These are phyloP conservation scores for Cyclotella distinguenda DNA, from an alignment of 108 stramenopile species.

Conservation along the genomic window DNA sequence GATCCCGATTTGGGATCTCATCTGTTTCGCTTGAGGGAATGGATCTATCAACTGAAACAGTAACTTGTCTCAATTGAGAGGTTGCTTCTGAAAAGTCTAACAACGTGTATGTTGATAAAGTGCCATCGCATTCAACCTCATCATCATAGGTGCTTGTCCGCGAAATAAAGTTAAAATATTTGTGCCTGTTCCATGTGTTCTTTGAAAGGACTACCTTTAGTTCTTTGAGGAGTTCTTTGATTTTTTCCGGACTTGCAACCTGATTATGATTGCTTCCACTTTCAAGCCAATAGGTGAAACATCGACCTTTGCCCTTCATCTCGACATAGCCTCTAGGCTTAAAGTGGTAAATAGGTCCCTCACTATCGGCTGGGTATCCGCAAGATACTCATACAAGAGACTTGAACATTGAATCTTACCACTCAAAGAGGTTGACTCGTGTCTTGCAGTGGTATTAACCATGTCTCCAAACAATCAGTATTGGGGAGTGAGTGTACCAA, in stretches of 20 bases:
- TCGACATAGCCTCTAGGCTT: slow-evolving; percentile 44
- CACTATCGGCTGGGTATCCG: slow-evolving; percentile 6
- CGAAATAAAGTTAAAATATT: slow-evolving; percentile 7
- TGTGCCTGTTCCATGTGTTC: slow-evolving; percentile 25
- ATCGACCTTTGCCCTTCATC: slow-evolving; percentile 50
- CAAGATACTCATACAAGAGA: slow-evolving; percentile 10
- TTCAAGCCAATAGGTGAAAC: slow-evolving; percentile 44
- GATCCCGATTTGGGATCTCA: too few species aligned
- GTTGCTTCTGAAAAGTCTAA: too few species aligned
- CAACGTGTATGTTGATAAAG: too few species aligned
- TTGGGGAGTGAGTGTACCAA: slow-evolving; percentile 45
- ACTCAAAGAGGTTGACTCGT: slow-evolving; percentile 18
- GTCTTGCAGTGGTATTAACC: slow-evolving; percentile 32
- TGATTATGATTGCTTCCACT: slow-evolving; percentile 19
- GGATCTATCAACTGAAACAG: too few species aligned
- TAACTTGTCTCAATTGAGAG: too few species aligned
- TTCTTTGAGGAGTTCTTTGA: slow-evolving; percentile 7
- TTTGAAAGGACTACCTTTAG: slow-evolving; percentile 18
- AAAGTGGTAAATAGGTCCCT: slow-evolving; percentile 16
- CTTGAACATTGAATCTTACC: slow-evolving; percentile 40
- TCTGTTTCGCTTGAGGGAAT: too few species aligned
- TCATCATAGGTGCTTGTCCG: not conserved
- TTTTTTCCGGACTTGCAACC: slow-evolving; percentile 2
- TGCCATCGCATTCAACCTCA: too few species aligned
- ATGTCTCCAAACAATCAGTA: slow-evolving; percentile 42